Evolutionary conservation across 305 asterid species (phyloP), one percentile per base, ranked within the genome.

Genomic region (Fraxinus xanthoxyloides): DNA sequence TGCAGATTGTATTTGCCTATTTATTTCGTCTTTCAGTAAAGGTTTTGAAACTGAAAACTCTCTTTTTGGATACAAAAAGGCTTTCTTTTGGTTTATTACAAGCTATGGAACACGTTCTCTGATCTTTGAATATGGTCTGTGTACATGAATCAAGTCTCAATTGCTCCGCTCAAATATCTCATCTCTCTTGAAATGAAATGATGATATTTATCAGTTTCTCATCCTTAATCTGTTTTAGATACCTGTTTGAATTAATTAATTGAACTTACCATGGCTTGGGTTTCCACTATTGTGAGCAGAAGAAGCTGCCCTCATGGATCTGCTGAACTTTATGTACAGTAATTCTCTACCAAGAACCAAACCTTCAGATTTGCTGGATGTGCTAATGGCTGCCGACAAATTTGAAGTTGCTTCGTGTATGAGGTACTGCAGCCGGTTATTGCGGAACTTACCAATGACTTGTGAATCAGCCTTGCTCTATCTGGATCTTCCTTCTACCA

Each of bases 301-400:
- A 87, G 98, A 93, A 92, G 91, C 87, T 40, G 97, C 97, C 82
- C 85, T 95, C 85, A 88, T 93, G 98, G 98, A 92, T 83, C 88
- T 95, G 84, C 88, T 95, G 84, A 90, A 87, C 83, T 95, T 90
- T 77, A 90, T 93, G 93, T 91, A 95, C 84, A 90, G 92, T 89
- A 92, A 90, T 80, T 86, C 90, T 56, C 76, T 95, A 43, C 84
- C 93, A 19, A 87, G 91, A 84, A 83, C 88, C 24, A 85, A 91
- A 35, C 92, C 93, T 15, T 75, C 94, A 61, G 95, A 91, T 56
- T 86, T 95, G 81, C 83, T 95, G 83, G 98, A 92, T 82, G 93
- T 95, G 81, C 81, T 95, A 83, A 89, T 92, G 98, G 97, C 91
- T 84, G 98, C 98, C 82, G 98, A 95, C 86, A 95, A 93, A 85